Base-by-base conservation (phyloP, 192 early-diverging fungal genomes). In the Podochytrium sp. region DNA sequence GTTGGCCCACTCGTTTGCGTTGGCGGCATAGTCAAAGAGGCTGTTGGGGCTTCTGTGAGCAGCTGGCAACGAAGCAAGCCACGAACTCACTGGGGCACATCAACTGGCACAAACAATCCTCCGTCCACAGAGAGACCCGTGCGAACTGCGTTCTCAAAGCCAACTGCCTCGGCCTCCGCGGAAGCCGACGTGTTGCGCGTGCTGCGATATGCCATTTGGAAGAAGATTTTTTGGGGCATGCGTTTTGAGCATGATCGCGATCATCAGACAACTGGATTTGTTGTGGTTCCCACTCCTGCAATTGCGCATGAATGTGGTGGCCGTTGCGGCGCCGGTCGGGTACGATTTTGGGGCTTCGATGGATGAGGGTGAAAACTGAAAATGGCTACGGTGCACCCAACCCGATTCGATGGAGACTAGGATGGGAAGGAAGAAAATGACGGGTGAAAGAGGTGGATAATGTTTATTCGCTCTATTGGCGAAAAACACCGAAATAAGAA, bases 51-150 rank as follows among this genome's bases (percentile, higher is more conserved):
- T 12, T n/a, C 12, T 14, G 47, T 49, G 47, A 49, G 47, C n/a
- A 14, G 12, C n/a, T 12, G n/a, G n/a, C 12, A 12, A 32, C 55
- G 55, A 57, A 74, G 32, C 6, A 57, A 10, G 55, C 55, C 50
- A 47, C 77, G 50, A 35, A 92, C 89, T 49, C 92, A 82, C 23
- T 71, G 39, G 5, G 97, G 97, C 39, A 99, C 91, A 43, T 79
- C 69, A 72, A 92, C 84, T 29, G 97, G 97, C 61, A 98, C 94
- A 82, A 92, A 98, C 38, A 99, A 88, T 30, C 97, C 96, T 41
- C 97, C 97, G 83, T 98, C 97, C 41, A 91, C 82, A 1, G 95
- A 90, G 42, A 98, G 91, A 39, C 97, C 97, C 50, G 92, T 86
- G 61, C 97, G 85, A 38, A 99, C 94, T 34, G 95, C 94, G 79